A percentile compares a stretch with the other conserved stretches of the same genome.
These are phyloP conservation scores for Fabrea salina DNA, from an alignment of 169 alveolate species.

Conservation along the genomic window DNA sequence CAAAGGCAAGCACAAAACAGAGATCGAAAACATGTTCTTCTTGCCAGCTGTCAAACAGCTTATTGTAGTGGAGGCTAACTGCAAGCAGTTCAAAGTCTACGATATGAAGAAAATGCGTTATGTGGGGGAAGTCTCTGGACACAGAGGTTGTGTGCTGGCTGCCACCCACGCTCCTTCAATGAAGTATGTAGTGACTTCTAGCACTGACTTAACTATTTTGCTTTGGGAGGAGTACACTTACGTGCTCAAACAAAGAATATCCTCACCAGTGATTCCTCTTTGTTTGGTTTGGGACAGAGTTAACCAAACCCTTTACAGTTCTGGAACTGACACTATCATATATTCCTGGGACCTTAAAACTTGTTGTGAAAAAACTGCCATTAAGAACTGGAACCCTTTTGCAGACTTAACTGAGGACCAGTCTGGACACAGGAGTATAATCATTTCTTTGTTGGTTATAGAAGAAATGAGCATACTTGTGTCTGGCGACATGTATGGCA, in stretches of 20 bases:
- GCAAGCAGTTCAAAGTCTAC: conserved; percentile 35
- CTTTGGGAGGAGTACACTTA: conserved; percentile 14
- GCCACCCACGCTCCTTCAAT: not conserved
- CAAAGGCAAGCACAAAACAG: conserved; percentile 39
- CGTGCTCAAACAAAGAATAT: not conserved
- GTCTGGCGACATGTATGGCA: conserved; percentile 54
- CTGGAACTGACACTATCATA: conserved; percentile 8
- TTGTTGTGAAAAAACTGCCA: not conserved
- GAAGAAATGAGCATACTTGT: conserved; percentile 35
- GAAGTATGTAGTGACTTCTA: not conserved
- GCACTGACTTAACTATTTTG: conserved; percentile 11
- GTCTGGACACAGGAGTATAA: not conserved
- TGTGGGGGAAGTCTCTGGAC: not conserved
- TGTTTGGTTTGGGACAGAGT: not conserved
- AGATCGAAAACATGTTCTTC: conserved; percentile 36
- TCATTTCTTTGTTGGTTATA: conserved; percentile 17
- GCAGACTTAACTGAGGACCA: not conserved
- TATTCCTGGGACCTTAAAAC: conserved; percentile 8
- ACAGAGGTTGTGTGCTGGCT: conserved; percentile 23
- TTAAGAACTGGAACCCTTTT: conserved; percentile 24
- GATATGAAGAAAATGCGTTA: not conserved
- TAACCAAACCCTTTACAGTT: not conserved
- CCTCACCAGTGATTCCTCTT: not conserved
- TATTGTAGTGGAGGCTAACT: conserved; percentile 34
- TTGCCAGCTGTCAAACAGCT: conserved; percentile 33